phyloP scores from a whole-genome alignment of 2,329 filamentous ascomycete species.

The Drechslerella stenobrocha region DNA sequence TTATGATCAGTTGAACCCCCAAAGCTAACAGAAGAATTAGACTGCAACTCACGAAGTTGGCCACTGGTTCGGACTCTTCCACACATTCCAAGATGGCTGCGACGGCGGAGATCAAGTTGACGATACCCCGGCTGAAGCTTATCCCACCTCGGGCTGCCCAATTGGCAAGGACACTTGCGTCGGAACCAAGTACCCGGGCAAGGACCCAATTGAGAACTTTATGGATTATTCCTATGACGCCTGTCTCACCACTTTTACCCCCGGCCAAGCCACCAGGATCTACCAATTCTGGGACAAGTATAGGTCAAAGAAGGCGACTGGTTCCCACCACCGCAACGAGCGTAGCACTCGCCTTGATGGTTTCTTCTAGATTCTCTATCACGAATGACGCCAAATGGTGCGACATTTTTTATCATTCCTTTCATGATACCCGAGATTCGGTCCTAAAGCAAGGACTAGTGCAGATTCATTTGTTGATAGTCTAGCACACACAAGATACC shows the following conservation, averaged over 20 bases:
- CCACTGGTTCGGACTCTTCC: slow-evolving; percentile 60
- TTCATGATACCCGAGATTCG: no score
- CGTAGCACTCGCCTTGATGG: background rate
- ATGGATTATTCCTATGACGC: slow-evolving; percentile 56
- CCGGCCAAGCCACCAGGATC: slow-evolving; percentile 58
- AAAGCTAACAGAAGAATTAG: slow-evolving; percentile 25
- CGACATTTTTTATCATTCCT: no score
- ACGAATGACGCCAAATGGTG: no score
- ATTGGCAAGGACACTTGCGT: slow-evolving; percentile 55
- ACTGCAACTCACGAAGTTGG: slow-evolving; percentile 59
- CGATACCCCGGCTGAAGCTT: slow-evolving; percentile 57
- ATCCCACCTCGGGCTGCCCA: slow-evolving; percentile 55
- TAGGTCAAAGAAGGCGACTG: slow-evolving; percentile 51
- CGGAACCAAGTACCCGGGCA: slow-evolving; percentile 47
- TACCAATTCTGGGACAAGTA: slow-evolving; percentile 56
- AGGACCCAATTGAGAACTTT: slow-evolving; percentile 55
- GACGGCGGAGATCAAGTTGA: slow-evolving; percentile 56
- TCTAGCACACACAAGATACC: no score
- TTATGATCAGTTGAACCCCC: background rate
- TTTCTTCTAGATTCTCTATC: no score
- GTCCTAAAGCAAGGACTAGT: no score
- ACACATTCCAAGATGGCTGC: slow-evolving; percentile 59
- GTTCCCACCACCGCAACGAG: background rate
- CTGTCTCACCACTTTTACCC: slow-evolving; percentile 59
- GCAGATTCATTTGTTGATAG: no score